Conservation (phyloP, 2,329 filamentous ascomycete species). For the Aspergillus niger region DNA sequence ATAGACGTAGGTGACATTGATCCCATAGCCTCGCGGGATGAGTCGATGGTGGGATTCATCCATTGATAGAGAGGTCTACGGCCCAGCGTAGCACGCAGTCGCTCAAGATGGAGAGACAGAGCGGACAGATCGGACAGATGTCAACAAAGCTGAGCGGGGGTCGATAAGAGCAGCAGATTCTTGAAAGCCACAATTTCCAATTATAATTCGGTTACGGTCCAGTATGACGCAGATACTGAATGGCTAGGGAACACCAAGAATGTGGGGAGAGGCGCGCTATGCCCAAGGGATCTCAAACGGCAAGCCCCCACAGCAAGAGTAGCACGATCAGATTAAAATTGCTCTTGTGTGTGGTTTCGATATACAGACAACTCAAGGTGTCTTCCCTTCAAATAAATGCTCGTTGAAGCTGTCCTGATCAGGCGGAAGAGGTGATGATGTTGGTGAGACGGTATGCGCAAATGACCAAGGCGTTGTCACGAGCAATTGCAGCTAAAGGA, state of each 20-base stretch:
- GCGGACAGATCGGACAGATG: constrained; percentile 5
- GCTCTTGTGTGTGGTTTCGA: background rate
- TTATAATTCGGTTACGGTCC: constrained; percentile 9
- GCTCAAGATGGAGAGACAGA: constrained; percentile 5
- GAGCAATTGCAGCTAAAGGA: constrained; percentile 5
- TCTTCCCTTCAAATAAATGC: background rate
- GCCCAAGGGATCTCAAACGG: constrained; percentile 2
- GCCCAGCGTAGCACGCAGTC: constrained; percentile 9
- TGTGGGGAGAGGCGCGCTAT: constrained; percentile 16
- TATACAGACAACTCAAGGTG: background rate
- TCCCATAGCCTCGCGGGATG: constrained; percentile 30
- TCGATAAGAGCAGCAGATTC: background rate
- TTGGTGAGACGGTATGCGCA: constrained; percentile 6
- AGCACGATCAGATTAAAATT: background rate
- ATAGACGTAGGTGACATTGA: constrained; percentile 44
- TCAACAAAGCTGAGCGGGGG: constrained; percentile 5
- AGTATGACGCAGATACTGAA: constrained; percentile 18
- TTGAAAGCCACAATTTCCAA: constrained; percentile 4
- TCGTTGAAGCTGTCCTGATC: background rate
- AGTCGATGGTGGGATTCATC: constrained; percentile 27
- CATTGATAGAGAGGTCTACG: constrained; percentile 28
- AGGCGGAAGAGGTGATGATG: background rate
- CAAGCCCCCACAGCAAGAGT: background rate
- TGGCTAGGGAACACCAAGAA: constrained; percentile 29
- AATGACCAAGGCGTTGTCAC: constrained; percentile 10